A percentile compares a stretch with the other conserved stretches of the same genome.
phyloP scores from a whole-genome alignment of 345 rosid species.

The Heritiera littoralis region DNA sequence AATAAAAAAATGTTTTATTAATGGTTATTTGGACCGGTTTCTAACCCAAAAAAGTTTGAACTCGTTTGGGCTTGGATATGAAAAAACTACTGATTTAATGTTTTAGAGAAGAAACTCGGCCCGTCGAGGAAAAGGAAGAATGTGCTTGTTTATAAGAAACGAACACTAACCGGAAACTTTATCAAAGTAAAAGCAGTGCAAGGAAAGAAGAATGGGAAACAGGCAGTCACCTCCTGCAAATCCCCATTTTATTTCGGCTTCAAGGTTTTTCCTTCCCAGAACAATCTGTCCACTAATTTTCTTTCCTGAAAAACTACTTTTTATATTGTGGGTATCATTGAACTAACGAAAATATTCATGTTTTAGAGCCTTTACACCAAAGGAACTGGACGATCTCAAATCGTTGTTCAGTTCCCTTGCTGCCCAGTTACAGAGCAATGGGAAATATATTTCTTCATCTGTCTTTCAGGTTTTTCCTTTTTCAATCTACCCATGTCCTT shows the following conservation, averaged over 20 bases:
- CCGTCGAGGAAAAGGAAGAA: too few relatives aligned
- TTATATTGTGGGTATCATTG: background rate
- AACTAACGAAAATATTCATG: background rate
- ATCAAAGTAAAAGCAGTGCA: background rate
- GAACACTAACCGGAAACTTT: background rate
- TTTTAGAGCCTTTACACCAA: conserved; percentile 66
- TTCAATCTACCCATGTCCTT: background rate
- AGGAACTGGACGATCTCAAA: conserved; percentile 66
- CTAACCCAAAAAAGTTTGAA: too few relatives aligned
- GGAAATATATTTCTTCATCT: conserved; percentile 43
- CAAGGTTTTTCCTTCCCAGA: conserved; percentile 23
- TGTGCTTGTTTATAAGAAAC: background rate
- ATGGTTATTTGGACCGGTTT: too few relatives aligned
- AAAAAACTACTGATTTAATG: too few relatives aligned
- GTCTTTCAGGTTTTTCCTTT: conserved; percentile 57
- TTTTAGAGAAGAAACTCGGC: too few relatives aligned
- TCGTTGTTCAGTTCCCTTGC: conserved; percentile 64
- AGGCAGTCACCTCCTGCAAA: conserved; percentile 34
- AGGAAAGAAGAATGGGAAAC: conserved; percentile 33
- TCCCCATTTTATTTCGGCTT: conserved; percentile 42
- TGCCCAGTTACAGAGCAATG: conserved; percentile 55
- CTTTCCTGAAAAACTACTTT: background rate
- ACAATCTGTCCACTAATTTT: background rate
- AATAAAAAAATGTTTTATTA: too few relatives aligned
- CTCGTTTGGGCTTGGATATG: too few relatives aligned